These are phyloP conservation scores for Gamsiella multidivaricata DNA, from an alignment of 192 early-diverging fungal species.

Conservation along the genomic window DNA sequence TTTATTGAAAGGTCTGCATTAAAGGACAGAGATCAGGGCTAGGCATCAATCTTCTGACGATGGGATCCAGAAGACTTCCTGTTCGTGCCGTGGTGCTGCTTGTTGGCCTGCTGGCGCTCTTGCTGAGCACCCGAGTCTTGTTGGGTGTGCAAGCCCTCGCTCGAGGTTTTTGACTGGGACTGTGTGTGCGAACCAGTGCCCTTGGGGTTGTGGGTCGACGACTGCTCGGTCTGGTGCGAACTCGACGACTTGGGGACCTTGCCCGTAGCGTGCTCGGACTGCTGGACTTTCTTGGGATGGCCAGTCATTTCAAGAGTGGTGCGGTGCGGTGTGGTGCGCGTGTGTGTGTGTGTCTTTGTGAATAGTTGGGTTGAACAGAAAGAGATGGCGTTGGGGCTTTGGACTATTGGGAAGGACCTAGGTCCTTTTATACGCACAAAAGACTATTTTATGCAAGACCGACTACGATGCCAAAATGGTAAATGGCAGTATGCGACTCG, in stretches of 20 bases:
- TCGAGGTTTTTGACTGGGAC: background rate
- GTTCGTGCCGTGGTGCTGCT: slow-evolving; percentile 22
- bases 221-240: background rate
- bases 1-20: too few species aligned
- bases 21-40: too few species aligned
- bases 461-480: too few species aligned
- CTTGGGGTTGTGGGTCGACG: background rate
- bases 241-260: background rate
- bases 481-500: too few species aligned
- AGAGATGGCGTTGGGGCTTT: too few species aligned
- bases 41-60: slow-evolving; percentile 33
- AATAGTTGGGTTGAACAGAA: too few species aligned
- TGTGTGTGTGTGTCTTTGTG: too few species aligned
- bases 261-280: slow-evolving; percentile 1
- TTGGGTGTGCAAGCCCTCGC: too few species aligned
- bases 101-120: slow-evolving; percentile 17
- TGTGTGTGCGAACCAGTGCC: slow-evolving; percentile 8
- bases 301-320: background rate
- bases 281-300: background rate
- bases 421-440: too few species aligned
- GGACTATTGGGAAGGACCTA: too few species aligned
- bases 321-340: background rate
- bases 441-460: too few species aligned
- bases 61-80: slow-evolving; percentile 36
- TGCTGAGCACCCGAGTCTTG: too few species aligned